These are phyloP conservation scores for Carex arenaria DNA, from an alignment of 202 grass and related monocot genomes.

Conservation along the genomic window DNA sequence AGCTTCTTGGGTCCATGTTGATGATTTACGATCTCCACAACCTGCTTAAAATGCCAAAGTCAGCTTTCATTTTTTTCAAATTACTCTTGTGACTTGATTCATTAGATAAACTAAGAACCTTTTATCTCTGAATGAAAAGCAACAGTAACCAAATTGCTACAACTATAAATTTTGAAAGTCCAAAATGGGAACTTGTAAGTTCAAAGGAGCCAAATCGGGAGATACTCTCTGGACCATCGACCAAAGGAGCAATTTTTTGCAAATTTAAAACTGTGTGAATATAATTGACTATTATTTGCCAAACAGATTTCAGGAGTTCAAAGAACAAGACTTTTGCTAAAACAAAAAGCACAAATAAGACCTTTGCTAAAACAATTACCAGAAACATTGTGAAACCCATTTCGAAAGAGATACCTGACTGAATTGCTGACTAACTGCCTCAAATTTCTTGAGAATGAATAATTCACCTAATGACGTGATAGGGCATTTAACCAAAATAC, in stretches of 20 bases:
- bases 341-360: not conserved
- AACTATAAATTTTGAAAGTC: not conserved
- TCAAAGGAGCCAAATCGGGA: not conserved
- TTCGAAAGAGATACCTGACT: not conserved
- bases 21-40: constrained; percentile 38
- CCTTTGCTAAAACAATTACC: not conserved
- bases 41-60: constrained; percentile 18
- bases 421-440: not conserved
- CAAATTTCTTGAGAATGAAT: not conserved
- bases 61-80: not conserved
- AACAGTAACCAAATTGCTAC: not conserved
- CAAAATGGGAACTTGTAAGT: not conserved
- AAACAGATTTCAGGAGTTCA: not conserved
- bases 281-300: not conserved
- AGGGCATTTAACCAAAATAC: not conserved
- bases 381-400: not conserved
- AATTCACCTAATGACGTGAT: not conserved
- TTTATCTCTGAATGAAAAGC: not conserved
- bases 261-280: not conserved
- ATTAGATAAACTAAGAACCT: not conserved
- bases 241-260: not conserved
- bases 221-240: not conserved
- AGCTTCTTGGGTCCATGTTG: constrained; percentile 43
- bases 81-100: not conserved
- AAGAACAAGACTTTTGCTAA: not conserved